Base-by-base conservation (phyloP, 2,329 filamentous ascomycete species). In the Ilyonectria sp. region DNA sequence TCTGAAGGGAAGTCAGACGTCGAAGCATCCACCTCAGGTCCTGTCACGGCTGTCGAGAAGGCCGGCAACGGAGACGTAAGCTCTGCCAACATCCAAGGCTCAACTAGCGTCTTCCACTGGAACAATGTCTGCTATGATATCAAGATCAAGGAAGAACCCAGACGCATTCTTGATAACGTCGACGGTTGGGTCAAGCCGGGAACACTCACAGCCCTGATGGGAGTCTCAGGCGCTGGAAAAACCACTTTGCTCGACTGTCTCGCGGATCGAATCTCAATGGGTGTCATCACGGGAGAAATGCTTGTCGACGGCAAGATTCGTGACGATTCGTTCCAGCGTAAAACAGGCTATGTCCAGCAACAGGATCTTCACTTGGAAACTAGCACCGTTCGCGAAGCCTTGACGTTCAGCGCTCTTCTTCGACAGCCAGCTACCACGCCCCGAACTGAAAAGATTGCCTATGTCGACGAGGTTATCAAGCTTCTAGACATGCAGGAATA, bases 161-260 rank as follows among this genome's bases (percentile, higher is more conserved):
- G 92, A 37, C 86, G 90, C 9, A 90, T 95, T 74, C 82, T 94
- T 23, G 89, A 93, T 67, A 83, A 92, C 57, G 90, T 94, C 2
- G 90, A 93, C 73, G 92, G 92, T 9, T 93, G 91, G 90, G 91
- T 93, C 59, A 92, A 93, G 78, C 92, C 92, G 1, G 92, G 92
- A 57, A 93, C 91, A 17, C 81, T 93, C 13, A 93, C 91, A 7
- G 92, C 91, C 11, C 84, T 93, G 0, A 93, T 93, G 91, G 90
- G 79, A 26, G 77, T 78, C 1, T 79, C 79, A 0, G 79, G 79
- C 6, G 79, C 79, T 4, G 79, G 91, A 60, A 93, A 93, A 77
- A 93, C 91, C 0, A 93, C 91, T 1, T 82, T 93, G 15, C 81
- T 93, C 40, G 78, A 80, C 55, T 89, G 90, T 23, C 84, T 93